Evolutionary conservation across 202 grass and related monocot species (phyloP).

Genomic region (Bolboschoenoplectus hybrid): DNA sequence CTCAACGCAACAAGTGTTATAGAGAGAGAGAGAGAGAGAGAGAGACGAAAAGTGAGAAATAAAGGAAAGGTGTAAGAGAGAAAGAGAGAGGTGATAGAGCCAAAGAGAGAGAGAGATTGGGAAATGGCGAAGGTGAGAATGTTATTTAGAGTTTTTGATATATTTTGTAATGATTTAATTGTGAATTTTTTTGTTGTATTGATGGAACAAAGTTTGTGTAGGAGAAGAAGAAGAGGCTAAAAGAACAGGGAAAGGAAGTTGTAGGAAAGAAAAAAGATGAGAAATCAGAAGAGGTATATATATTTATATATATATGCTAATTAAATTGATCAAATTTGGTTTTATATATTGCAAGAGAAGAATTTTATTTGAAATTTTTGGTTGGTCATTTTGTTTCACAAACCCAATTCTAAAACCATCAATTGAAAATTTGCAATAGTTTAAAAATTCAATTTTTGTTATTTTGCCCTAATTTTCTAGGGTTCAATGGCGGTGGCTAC

Average conservation of each 20-base stretch:
- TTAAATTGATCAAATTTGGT: not conserved
- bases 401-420: not conserved
- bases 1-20: not conserved
- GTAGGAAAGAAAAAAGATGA: constrained; percentile 29
- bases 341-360: not conserved
- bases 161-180: constrained; percentile 5
- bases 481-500: not conserved
- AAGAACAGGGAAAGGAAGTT: constrained; percentile 15
- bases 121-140: constrained; percentile 34
- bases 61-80: not conserved
- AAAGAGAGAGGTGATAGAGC: not conserved
- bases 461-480: not conserved
- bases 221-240: constrained; percentile 27
- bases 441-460: not conserved
- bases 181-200: constrained; percentile 1
- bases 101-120: not conserved
- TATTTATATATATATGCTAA: no score
- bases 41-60: not conserved
- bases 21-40: not conserved
- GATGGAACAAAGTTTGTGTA: not conserved
- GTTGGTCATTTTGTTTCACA: not conserved
- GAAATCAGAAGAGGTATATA: constrained; percentile 21
- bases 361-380: not conserved
- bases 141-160: not conserved
- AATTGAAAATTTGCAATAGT: not conserved